These are phyloP conservation scores for Penicillium nucicola DNA, from an alignment of 495 filamentous ascomycete genomes.

Conservation along the genomic window DNA sequence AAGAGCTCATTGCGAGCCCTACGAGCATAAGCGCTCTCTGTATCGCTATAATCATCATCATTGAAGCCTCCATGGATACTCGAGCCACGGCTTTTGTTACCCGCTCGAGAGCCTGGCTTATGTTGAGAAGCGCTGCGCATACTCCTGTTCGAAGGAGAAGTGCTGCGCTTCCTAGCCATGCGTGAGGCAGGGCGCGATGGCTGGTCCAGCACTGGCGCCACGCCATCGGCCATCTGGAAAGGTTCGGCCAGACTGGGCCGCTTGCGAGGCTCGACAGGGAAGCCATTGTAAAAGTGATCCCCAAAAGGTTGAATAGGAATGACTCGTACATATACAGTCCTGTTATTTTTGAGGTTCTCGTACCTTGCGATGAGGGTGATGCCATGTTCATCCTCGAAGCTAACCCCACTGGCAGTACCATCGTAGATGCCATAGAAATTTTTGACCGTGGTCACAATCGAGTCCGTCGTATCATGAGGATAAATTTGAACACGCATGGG, in stretches of 20 bases:
- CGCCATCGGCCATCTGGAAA: slow-evolving; percentile 53
- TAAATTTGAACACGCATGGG: slow-evolving; percentile 91
- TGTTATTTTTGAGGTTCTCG: slow-evolving; percentile 87
- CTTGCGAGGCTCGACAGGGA: slow-evolving; percentile 42
- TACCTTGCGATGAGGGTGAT: slow-evolving; percentile 90
- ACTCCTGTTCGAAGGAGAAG: slow-evolving; percentile 75
- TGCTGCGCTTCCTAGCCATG: slow-evolving; percentile 70
- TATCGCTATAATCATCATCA: slow-evolving; percentile 77
- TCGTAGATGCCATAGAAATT: slow-evolving; percentile 95
- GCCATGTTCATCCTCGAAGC: slow-evolving; percentile 84
- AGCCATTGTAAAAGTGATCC: slow-evolving; percentile 37
- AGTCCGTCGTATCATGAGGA: slow-evolving; percentile 91
- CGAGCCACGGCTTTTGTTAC: slow-evolving; percentile 63
- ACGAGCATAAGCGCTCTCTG: slow-evolving; percentile 72
- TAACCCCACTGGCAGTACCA: slow-evolving; percentile 68
- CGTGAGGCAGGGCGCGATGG: slow-evolving; percentile 65
- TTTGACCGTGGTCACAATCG: slow-evolving; percentile 93
- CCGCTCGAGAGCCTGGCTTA: slow-evolving; percentile 64
- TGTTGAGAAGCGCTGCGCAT: slow-evolving; percentile 78
- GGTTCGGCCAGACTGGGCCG: slow-evolving; percentile 53
- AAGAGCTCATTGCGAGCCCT: slow-evolving; percentile 74
- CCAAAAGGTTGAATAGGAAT: slow-evolving; percentile 57
- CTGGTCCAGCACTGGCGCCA: slow-evolving; percentile 48
- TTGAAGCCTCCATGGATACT: slow-evolving; percentile 64
- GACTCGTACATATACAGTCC: slow-evolving; percentile 86